phyloP scores from a whole-genome alignment of 768 basidiomycete genomes.

The Lactifluus rugatus region DNA sequence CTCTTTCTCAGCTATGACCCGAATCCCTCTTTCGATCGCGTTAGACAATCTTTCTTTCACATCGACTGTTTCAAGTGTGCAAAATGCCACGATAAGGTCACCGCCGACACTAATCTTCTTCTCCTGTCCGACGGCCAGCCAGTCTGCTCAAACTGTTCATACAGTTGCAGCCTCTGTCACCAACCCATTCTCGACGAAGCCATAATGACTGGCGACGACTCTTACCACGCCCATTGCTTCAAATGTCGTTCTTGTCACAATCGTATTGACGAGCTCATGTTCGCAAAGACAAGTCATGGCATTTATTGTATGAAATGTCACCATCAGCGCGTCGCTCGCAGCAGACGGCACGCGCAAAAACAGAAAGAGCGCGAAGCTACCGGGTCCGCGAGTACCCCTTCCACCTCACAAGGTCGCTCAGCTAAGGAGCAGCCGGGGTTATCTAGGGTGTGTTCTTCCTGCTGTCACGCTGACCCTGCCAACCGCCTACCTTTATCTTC shows the following conservation, averaged over 20 bases:
- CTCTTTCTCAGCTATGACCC: not conserved
- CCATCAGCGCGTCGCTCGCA: constrained; percentile 92
- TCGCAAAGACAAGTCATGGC: constrained; percentile 95
- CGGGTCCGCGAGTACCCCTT: constrained; percentile 36
- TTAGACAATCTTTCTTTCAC: constrained; percentile 88
- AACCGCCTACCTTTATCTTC: not conserved
- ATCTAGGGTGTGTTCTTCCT: constrained; percentile 22
- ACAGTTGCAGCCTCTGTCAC: constrained; percentile 91
- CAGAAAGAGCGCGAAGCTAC: constrained; percentile 47
- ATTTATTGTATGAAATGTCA: constrained; percentile 99
- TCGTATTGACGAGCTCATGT: constrained; percentile 95
- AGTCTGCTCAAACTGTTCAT: constrained; percentile 88
- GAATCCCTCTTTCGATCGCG: not conserved
- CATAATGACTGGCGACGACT: constrained; percentile 98
- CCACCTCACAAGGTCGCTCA: constrained; percentile 25
- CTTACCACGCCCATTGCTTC: constrained; percentile 98
- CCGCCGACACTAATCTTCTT: constrained; percentile 94
- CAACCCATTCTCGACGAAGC: constrained; percentile 96
- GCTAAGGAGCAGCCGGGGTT: constrained; percentile 28
- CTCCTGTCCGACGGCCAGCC: constrained; percentile 96
- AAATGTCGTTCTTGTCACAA: constrained; percentile 93
- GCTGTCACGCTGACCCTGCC: not conserved
- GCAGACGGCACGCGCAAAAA: constrained; percentile 83
- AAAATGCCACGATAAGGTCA: constrained; percentile 87
- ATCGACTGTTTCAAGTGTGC: constrained; percentile 95